A percentile compares a stretch with the other conserved stretches of the same genome.
Evolutionary conservation across 1,284 basidiomycete species (phyloP).

Genomic region (Malassezia restricta): DNA sequence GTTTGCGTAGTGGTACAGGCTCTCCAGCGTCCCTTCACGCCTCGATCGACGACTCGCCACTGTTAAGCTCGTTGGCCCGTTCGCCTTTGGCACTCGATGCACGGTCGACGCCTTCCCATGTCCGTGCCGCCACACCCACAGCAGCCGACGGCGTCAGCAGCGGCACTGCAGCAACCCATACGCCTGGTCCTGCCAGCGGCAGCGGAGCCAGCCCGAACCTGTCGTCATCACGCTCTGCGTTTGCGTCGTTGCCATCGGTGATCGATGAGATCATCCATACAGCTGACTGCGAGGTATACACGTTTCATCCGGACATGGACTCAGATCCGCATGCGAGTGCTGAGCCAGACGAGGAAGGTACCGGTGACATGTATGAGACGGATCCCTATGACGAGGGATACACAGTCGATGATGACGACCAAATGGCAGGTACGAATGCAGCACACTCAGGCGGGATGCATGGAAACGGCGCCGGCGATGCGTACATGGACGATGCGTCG

Average conservation of each 20-base stretch:
- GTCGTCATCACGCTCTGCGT: conserved; percentile 39
- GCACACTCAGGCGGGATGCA: conserved; percentile 5
- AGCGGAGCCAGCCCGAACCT: neutral
- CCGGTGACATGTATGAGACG: conserved; percentile 22
- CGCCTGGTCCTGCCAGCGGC: neutral
- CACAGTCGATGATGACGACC: conserved; percentile 21
- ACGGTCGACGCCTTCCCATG: conserved; percentile 2
- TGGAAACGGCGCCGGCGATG: conserved; percentile 11
- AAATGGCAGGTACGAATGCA: conserved; percentile 6
- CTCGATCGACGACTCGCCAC: conserved; percentile 30
- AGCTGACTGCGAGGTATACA: conserved; percentile 85
- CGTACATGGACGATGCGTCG: conserved; percentile 5
- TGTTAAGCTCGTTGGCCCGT: conserved; percentile 15
- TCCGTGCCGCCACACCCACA: neutral
- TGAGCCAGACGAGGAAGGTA: conserved; percentile 52
- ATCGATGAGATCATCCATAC: conserved; percentile 83
- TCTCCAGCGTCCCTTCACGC: conserved; percentile 32
- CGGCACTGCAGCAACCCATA: neutral
- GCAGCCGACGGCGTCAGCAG: neutral
- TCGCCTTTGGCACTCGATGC: conserved; percentile 7
- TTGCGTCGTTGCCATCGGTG: conserved; percentile 72
- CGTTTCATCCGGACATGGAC: conserved; percentile 84
- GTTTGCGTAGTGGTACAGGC: conserved; percentile 26
- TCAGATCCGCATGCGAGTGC: conserved; percentile 73
- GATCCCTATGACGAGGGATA: conserved; percentile 50